Conservation (phyloP, 129 eudicot species). For the Arctium lappa region DNA sequence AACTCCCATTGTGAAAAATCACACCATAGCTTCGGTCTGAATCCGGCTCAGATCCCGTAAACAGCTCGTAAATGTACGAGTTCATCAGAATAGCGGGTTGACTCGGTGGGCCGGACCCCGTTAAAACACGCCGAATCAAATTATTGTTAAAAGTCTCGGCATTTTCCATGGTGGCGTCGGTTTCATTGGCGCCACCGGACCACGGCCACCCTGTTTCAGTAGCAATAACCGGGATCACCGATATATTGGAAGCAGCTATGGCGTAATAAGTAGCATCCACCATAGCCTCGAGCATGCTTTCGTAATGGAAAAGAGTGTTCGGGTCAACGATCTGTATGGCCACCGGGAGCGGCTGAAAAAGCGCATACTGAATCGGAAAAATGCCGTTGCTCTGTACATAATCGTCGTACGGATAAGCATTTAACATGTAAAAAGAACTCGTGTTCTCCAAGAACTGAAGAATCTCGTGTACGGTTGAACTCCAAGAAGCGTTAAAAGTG, state of each 20-base stretch:
- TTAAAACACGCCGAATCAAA: conserved; percentile 50
- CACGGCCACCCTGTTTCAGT: conserved; percentile 89
- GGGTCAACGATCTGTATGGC: conserved; percentile 82
- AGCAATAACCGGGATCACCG: conserved; percentile 58
- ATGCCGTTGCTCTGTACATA: conserved; percentile 50
- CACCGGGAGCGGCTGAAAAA: conserved; percentile 54
- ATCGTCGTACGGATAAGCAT: conserved; percentile 66
- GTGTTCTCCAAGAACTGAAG: conserved; percentile 55
- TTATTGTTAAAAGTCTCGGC: conserved; percentile 64
- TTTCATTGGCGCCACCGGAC: conserved; percentile 56
- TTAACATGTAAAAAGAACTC: conserved; percentile 63
- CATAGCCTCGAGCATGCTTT: conserved; percentile 83
- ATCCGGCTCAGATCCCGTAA: conserved; percentile 36
- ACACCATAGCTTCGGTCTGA: conserved; percentile 62
- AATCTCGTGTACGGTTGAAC: conserved; percentile 50
- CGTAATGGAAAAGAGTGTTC: conserved; percentile 66
- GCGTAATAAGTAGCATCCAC: conserved; percentile 78
- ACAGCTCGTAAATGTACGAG: conserved; percentile 60
- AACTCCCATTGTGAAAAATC: conserved; percentile 51
- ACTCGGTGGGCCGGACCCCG: conserved; percentile 68
- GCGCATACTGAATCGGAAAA: conserved; percentile 71
- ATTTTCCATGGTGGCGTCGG: conserved; percentile 55
- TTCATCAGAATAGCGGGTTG: conserved; percentile 43
- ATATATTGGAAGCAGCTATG: conserved; percentile 40
- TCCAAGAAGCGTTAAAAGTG: conserved; percentile 49